These are phyloP conservation scores for Maudiozyma barnettii DNA, from an alignment of 805 yeast species.

Conservation along the genomic window DNA sequence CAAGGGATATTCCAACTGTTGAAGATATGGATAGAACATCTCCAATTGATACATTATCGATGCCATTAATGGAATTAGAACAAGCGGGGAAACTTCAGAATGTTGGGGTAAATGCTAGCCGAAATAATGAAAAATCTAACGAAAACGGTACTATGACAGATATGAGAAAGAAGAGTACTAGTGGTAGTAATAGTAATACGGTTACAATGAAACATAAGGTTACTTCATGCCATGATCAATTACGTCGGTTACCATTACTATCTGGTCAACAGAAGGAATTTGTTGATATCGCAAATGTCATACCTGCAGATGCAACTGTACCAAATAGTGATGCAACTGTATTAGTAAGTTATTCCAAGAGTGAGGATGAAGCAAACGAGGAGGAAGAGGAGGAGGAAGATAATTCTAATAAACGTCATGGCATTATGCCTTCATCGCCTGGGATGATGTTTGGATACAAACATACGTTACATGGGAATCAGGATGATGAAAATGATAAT, in stretches of 20 bases:
- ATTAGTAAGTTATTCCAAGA: slow-evolving; percentile 4
- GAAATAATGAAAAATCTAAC: no score
- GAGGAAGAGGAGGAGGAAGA: slow-evolving; percentile 9
- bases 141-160: slow-evolving; percentile 1
- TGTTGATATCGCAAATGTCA: background rate
- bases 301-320: background rate
- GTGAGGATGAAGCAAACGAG: background rate
- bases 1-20: slow-evolving; percentile 5
- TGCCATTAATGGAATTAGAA: slow-evolving; percentile 28
- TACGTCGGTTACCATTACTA: slow-evolving; percentile 22
- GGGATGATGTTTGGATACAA: slow-evolving; percentile 22
- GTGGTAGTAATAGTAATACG: background rate
- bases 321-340: slow-evolving; percentile 6
- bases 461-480: background rate
- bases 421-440: slow-evolving; percentile 28
- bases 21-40: slow-evolving; percentile 26
- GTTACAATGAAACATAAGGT: slow-evolving; percentile 3
- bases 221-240: slow-evolving; percentile 24
- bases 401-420: slow-evolving; percentile 21
- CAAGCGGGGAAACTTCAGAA: slow-evolving; percentile 5
- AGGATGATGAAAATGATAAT: slow-evolving; percentile 5
- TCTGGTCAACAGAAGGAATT: slow-evolving; percentile 5
- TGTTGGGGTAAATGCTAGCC: no score
- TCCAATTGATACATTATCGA: slow-evolving; percentile 27
- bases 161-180: background rate